phyloP scores from a whole-genome alignment of 2,329 filamentous ascomycete species.

The Ophiostoma ulmi region DNA sequence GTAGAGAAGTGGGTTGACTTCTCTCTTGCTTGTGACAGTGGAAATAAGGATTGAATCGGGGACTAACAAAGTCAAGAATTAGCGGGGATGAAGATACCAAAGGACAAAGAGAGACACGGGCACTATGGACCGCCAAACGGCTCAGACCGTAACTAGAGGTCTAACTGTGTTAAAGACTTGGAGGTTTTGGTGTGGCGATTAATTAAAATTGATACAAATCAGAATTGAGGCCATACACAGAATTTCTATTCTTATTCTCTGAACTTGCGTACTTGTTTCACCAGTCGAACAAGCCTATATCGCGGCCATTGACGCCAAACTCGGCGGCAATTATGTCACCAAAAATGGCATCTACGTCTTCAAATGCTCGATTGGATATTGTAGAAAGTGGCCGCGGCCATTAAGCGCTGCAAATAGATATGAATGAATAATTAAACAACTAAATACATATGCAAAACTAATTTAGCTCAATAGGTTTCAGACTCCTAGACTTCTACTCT shows the following conservation, averaged over 20 bases:
- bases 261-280: neutral
- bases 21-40: neutral
- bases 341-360: neutral
- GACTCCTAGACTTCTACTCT: neutral
- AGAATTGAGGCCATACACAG: neutral
- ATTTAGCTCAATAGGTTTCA: neutral
- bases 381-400: neutral
- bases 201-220: neutral
- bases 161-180: too few relatives aligned
- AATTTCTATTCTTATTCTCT: neutral
- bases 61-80: neutral
- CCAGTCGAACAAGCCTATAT: neutral
- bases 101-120: neutral
- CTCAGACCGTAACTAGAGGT: neutral
- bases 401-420: neutral
- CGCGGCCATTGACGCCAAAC: conserved; percentile 12
- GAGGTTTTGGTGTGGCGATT: neutral
- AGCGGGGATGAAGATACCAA: neutral
- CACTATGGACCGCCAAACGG: conserved; percentile 7
- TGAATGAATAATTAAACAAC: neutral
- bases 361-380: neutral
- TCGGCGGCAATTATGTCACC: neutral
- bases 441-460: neutral
- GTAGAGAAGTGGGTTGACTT: neutral
- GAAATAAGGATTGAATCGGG: neutral